phyloP scores from a whole-genome alignment of 352 stramenopile genomes.

The Paralagenidium karlingii region DNA sequence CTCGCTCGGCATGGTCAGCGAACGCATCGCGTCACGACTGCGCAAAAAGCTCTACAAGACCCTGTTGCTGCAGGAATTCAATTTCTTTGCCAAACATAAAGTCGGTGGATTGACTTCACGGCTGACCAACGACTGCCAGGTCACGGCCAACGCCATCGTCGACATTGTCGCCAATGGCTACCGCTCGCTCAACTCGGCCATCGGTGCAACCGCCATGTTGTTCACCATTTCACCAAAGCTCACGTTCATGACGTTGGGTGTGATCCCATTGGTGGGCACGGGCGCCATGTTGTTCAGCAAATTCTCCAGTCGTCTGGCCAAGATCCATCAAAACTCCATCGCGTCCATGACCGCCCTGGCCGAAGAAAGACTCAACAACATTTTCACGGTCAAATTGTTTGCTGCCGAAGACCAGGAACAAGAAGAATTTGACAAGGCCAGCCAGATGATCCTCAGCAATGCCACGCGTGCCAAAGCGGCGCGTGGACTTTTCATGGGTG shows the following conservation, averaged over 20 bases:
- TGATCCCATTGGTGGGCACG: slow-evolving; percentile 63
- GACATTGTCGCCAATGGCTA: slow-evolving; percentile 80
- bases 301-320: slow-evolving; percentile 61
- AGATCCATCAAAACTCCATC: slow-evolving; percentile 68
- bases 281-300: slow-evolving; percentile 78
- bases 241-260: slow-evolving; percentile 78
- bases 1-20: slow-evolving; percentile 79
- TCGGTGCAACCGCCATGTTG: slow-evolving; percentile 83
- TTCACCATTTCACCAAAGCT: slow-evolving; percentile 83
- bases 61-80: slow-evolving; percentile 68
- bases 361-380: slow-evolving; percentile 81
- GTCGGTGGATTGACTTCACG: slow-evolving; percentile 80
- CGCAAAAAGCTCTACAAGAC: slow-evolving; percentile 60
- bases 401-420: slow-evolving; percentile 63
- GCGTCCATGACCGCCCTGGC: slow-evolving; percentile 66
- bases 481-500: slow-evolving; percentile 84
- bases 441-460: slow-evolving; percentile 49
- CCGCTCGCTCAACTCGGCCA: slow-evolving; percentile 78
- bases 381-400: slow-evolving; percentile 85
- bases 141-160: slow-evolving; percentile 81
- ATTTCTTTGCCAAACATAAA: slow-evolving; percentile 73
- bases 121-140: slow-evolving; percentile 77
- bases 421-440: slow-evolving; percentile 50
- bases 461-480: slow-evolving; percentile 55
- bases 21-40: slow-evolving; percentile 73